Conservation (phyloP, 345 rosid genomes). For the Linum tenue region DNA sequence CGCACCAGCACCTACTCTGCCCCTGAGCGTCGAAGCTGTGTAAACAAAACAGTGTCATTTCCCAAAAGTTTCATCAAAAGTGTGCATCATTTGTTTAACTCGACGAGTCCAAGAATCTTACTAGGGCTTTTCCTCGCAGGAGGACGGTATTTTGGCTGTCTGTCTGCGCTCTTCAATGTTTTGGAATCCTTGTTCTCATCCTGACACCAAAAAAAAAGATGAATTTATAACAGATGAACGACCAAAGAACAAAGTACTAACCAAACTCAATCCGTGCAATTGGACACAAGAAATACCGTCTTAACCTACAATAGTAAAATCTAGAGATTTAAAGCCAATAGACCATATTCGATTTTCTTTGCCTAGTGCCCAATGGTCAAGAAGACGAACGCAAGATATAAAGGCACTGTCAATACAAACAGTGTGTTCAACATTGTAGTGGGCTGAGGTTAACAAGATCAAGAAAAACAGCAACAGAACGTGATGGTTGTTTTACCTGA, state of each 20-base stretch:
- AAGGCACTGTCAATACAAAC: too few species aligned
- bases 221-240: too few species aligned
- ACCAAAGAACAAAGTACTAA: too few species aligned
- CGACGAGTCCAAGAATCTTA: constrained; percentile 31
- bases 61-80: background rate
- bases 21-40: background rate
- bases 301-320: background rate
- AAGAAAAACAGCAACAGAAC: background rate
- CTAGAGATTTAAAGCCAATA: background rate
- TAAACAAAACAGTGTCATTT: background rate
- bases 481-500: constrained; percentile 25
- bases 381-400: background rate
- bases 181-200: constrained; percentile 41
- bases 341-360: background rate
- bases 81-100: too few species aligned
- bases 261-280: too few species aligned
- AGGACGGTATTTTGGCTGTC: constrained; percentile 52
- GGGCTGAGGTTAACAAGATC: background rate
- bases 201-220: constrained; percentile 19
- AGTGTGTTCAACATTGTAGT: background rate
- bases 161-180: constrained; percentile 29
- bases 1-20: background rate
- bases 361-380: background rate
- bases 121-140: constrained; percentile 71
- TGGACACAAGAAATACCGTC: too few species aligned